These are phyloP conservation scores for Myriangium duriaei DNA, from an alignment of 2,329 filamentous ascomycete species.

Conservation along the genomic window DNA sequence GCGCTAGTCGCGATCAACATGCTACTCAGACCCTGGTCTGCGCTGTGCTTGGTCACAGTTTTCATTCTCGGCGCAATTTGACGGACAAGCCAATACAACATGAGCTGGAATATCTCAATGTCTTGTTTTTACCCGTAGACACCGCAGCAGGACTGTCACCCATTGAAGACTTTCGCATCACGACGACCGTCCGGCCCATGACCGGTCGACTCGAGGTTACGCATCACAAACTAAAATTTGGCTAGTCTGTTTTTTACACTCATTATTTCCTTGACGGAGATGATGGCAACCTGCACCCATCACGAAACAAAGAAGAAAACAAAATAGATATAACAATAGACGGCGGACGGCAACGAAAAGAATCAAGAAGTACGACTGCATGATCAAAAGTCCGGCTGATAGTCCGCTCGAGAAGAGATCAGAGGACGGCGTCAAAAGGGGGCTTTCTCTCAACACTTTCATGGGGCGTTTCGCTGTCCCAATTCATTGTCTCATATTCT, in stretches of 20 bases:
- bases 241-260: neutral
- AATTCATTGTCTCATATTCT: constrained; percentile 9
- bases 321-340: constrained; percentile 10
- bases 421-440: neutral
- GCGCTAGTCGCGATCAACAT: too few relatives aligned
- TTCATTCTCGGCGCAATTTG: too few relatives aligned
- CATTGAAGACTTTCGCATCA: too few relatives aligned
- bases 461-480: neutral
- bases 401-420: constrained; percentile 6
- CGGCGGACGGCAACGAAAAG: constrained; percentile 10
- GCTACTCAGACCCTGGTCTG: too few relatives aligned
- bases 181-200: too few relatives aligned
- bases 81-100: too few relatives aligned
- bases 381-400: constrained; percentile 5
- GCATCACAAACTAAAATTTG: neutral
- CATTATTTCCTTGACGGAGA: neutral
- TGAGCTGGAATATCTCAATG: too few relatives aligned
- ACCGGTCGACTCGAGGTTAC: neutral
- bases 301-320: constrained; percentile 1
- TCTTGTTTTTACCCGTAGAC: too few relatives aligned
- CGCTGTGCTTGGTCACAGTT: too few relatives aligned
- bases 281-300: neutral
- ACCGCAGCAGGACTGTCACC: neutral
- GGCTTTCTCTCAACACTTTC: constrained; percentile 1
- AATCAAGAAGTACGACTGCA: constrained; percentile 7